Percentiles rank a stretch among this genome's conserved stretches.
Conservation (phyloP, 2,329 filamentous ascomycete genomes). For the Geoglossum cookeanum region DNA sequence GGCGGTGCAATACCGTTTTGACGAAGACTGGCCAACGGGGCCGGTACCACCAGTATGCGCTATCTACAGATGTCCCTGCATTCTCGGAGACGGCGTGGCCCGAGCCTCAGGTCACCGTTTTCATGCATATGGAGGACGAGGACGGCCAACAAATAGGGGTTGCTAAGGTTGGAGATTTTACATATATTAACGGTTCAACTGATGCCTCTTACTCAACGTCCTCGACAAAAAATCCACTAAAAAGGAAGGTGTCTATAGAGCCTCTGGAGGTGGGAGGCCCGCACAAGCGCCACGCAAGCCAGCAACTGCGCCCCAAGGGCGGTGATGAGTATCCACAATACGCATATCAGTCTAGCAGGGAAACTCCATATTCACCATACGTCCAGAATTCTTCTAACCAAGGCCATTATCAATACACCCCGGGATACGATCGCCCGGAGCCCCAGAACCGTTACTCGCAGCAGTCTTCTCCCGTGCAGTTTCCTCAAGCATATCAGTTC, state of each 20-base stretch:
- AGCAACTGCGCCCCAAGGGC: constrained; percentile 28
- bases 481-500: constrained; percentile 19
- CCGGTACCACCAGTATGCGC: constrained; percentile 47
- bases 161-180: constrained; percentile 40
- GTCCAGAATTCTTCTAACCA: background rate
- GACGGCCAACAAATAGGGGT: constrained; percentile 30
- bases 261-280: constrained; percentile 29
- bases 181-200: constrained; percentile 30
- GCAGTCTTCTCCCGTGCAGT: background rate
- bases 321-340: constrained; percentile 34
- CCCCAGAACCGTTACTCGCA: constrained; percentile 6
- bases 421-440: constrained; percentile 26
- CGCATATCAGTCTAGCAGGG: constrained; percentile 19
- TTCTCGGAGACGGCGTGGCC: constrained; percentile 36
- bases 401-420: background rate
- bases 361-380: constrained; percentile 29
- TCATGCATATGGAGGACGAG: constrained; percentile 39
- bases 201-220: constrained; percentile 18
- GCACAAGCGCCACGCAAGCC: constrained; percentile 27
- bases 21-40: constrained; percentile 38
- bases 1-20: constrained; percentile 48
- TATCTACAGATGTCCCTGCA: constrained; percentile 53
- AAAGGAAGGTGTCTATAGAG: constrained; percentile 36
- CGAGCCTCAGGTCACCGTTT: constrained; percentile 37
- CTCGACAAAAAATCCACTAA: constrained; percentile 27